Evolutionary conservation across 371 early-diverging fungal genomes (phyloP).

Genomic region (Vairimorpha ceranae): DNA sequence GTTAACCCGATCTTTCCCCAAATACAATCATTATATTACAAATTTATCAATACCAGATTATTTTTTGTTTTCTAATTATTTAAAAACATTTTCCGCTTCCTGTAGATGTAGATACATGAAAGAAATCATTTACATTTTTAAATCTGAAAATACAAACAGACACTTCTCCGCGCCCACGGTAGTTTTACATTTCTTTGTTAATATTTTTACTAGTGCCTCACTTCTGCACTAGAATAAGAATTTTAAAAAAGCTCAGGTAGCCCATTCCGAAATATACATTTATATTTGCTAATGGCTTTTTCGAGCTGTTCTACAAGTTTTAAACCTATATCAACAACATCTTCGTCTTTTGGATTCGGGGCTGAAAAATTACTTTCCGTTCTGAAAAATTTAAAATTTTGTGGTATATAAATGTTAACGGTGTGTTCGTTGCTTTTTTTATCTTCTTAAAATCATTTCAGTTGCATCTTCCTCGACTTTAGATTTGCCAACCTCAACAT

Average conservation of each 20-base stretch:
- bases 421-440: conserved; percentile 75
- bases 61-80: no score
- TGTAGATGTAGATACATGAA: conserved; percentile 87
- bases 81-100: no score
- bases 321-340: conserved; percentile 83
- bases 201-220: conserved; percentile 72
- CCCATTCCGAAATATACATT: conserved; percentile 91
- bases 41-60: no score
- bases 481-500: conserved; percentile 67
- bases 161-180: conserved; percentile 92
- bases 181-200: conserved; percentile 68
- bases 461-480: conserved; percentile 66
- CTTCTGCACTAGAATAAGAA: conserved; percentile 81
- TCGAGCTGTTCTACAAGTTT: conserved; percentile 70
- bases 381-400: conserved; percentile 78
- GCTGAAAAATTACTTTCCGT: conserved; percentile 64
- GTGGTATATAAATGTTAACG: conserved; percentile 77
- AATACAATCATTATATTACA: no score
- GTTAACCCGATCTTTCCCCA: no score
- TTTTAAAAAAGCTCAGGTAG: conserved; percentile 94
- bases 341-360: neutral
- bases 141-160: conserved; percentile 87
- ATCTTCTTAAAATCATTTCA: conserved; percentile 70
- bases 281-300: conserved; percentile 69
- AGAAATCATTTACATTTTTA: conserved; percentile 73